Conservation (phyloP, 2,329 filamentous ascomycete species). For the Claviceps maximensis region DNA sequence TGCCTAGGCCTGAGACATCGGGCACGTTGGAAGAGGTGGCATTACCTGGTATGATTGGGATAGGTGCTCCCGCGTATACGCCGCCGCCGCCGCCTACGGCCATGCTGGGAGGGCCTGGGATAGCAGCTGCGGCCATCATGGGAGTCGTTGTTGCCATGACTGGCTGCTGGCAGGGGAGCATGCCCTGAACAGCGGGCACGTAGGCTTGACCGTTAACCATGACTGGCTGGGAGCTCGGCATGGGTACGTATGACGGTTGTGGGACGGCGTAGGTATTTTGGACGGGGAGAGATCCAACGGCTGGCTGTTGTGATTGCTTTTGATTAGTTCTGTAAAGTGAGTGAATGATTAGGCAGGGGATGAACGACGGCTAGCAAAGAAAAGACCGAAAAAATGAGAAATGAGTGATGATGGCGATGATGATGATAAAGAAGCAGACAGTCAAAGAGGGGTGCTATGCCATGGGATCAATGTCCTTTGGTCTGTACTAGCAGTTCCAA, state of each 20-base stretch:
- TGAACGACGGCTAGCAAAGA: background rate
- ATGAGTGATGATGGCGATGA: background rate
- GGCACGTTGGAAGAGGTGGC: constrained; percentile 15
- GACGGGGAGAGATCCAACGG: constrained; percentile 15
- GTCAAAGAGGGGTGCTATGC: too few species aligned
- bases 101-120: constrained; percentile 10
- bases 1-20: constrained; percentile 40
- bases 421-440: background rate
- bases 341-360: too few species aligned
- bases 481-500: background rate
- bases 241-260: constrained; percentile 13
- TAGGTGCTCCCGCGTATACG: constrained; percentile 10
- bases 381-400: constrained; percentile 4
- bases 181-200: constrained; percentile 11
- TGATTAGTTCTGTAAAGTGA: constrained; percentile 2
- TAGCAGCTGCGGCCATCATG: constrained; percentile 13
- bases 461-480: background rate
- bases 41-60: constrained; percentile 29
- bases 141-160: constrained; percentile 1
- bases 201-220: constrained; percentile 19
- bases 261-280: constrained; percentile 19
- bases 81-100: constrained; percentile 14
- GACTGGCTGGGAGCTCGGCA: constrained; percentile 17
- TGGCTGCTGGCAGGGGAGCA: constrained; percentile 12
- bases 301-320: constrained; percentile 17